Conservation (phyloP, 176 grass and related monocot species). For the Bromus sterilis region DNA sequence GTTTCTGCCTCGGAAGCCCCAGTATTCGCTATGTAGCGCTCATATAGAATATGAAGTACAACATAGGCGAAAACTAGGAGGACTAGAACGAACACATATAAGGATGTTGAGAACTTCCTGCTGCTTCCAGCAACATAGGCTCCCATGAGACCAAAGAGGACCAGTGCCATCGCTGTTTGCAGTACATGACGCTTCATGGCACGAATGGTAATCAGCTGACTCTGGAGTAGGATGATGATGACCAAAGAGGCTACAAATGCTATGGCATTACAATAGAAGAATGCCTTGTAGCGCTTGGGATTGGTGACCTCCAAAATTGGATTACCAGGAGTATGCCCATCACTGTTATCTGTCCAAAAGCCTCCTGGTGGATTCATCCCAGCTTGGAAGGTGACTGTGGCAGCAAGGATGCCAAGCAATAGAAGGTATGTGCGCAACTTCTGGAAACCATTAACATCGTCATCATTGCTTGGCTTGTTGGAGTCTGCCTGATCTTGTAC, state of each 20-base stretch:
- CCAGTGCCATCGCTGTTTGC: slow-evolving; percentile 32
- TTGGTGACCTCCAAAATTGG: slow-evolving; percentile 19
- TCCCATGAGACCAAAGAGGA: slow-evolving; percentile 45
- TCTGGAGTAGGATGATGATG: slow-evolving; percentile 47
- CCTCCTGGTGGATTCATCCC: slow-evolving; percentile 31
- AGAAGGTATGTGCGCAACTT: slow-evolving; percentile 33
- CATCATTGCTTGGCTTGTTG: not conserved
- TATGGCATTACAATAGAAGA: slow-evolving; percentile 54
- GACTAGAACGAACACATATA: slow-evolving; percentile 34
- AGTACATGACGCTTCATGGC: slow-evolving; percentile 26
- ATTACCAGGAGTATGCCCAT: slow-evolving; percentile 18
- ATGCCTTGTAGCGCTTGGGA: slow-evolving; percentile 21
- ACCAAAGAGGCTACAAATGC: slow-evolving; percentile 48
- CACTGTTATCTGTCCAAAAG: slow-evolving; percentile 12
- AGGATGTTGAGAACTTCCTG: slow-evolving; percentile 23
- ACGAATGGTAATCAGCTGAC: slow-evolving; percentile 9
- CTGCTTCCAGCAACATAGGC: slow-evolving; percentile 42
- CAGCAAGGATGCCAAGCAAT: slow-evolving; percentile 35
- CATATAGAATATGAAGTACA: slow-evolving; percentile 23
- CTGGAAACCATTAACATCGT: slow-evolving; percentile 14
- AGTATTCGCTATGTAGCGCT: not conserved
- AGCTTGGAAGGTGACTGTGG: slow-evolving; percentile 34
- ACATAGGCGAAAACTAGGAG: slow-evolving; percentile 28
- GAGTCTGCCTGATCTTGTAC: not conserved
- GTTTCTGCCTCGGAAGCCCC: not conserved